Evolutionary conservation across 192 early-diverging fungal species (phyloP).

Genomic region (Chytriomyces sp.): DNA sequence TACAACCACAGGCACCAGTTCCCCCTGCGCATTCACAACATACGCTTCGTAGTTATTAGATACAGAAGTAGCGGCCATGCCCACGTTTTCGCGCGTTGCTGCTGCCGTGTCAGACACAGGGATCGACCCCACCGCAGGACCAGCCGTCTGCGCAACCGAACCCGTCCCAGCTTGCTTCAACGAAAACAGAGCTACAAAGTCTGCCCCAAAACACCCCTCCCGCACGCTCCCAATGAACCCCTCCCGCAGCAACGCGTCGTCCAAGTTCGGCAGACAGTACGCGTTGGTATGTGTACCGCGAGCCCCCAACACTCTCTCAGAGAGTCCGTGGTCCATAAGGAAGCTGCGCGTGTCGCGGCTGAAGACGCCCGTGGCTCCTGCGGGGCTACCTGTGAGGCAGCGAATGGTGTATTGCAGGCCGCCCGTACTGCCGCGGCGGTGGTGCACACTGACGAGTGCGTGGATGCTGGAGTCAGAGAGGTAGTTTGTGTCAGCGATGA

Average conservation of each 20-base stretch:
- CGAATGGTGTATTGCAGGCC: conserved; percentile 1
- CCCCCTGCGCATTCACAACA: neutral
- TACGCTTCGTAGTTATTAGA: neutral
- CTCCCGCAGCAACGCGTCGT: neutral
- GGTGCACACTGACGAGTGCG: neutral
- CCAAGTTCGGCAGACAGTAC: neutral
- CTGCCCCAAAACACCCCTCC: conserved; percentile 21
- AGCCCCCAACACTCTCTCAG: too few relatives aligned
- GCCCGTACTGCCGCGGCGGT: neutral
- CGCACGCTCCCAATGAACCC: conserved; percentile 13
- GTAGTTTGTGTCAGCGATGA: neutral
- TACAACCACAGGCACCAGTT: neutral
- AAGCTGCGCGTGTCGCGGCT: conserved; percentile 14
- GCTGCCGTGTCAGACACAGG: too few relatives aligned
- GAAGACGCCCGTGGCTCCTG: neutral
- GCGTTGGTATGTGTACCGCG: too few relatives aligned
- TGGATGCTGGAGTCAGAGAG: conserved; percentile 6
- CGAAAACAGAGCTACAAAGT: neutral
- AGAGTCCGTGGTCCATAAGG: neutral
- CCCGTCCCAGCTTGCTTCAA: neutral
- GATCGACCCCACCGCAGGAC: too few relatives aligned
- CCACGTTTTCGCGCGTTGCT: too few relatives aligned
- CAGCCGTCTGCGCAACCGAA: neutral
- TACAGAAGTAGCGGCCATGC: too few relatives aligned
- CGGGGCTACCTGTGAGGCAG: conserved; percentile 13